phyloP scores from a whole-genome alignment of 2,329 filamentous ascomycete species.

The Arthroderma sp. region DNA sequence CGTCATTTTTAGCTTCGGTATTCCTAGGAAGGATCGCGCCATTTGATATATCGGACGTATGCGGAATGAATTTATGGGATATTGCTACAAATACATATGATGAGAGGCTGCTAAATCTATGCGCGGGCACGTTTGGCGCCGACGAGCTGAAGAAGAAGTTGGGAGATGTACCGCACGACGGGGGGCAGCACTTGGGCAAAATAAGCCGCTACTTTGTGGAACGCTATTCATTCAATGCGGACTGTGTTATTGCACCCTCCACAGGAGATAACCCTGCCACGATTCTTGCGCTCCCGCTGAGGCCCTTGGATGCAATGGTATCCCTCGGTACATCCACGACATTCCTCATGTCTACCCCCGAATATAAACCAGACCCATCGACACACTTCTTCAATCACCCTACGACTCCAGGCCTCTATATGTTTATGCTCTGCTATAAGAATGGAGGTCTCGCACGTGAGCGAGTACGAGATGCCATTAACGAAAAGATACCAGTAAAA shows the following conservation, averaged over 20 bases:
- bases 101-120: conserved; percentile 59
- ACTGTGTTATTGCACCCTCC: conserved; percentile 70
- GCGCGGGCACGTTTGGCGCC: conserved; percentile 53
- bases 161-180: conserved; percentile 65
- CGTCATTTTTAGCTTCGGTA: conserved; percentile 84
- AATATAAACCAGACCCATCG: conserved; percentile 74
- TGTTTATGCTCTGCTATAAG: conserved; percentile 99
- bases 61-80: conserved; percentile 95
- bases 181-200: conserved; percentile 61
- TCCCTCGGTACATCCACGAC: conserved; percentile 91
- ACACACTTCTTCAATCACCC: conserved; percentile 99
- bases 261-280: conserved; percentile 95
- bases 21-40: conserved; percentile 77
- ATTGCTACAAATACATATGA: conserved; percentile 63
- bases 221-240: conserved; percentile 61
- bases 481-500: conserved; percentile 35
- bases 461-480: conserved; percentile 69
- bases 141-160: conserved; percentile 62
- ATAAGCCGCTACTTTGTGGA: conserved; percentile 67
- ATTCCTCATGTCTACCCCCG: conserved; percentile 92
- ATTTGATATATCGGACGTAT: conserved; percentile 87
- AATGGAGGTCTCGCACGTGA: conserved; percentile 92
- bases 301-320: conserved; percentile 82
- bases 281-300: conserved; percentile 78
- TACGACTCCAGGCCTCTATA: conserved; percentile 77